Evolutionary conservation across 1,139 yeast species (phyloP), one percentile per base, ranked within the genome.

Genomic region (Williopsis jadinii): DNA sequence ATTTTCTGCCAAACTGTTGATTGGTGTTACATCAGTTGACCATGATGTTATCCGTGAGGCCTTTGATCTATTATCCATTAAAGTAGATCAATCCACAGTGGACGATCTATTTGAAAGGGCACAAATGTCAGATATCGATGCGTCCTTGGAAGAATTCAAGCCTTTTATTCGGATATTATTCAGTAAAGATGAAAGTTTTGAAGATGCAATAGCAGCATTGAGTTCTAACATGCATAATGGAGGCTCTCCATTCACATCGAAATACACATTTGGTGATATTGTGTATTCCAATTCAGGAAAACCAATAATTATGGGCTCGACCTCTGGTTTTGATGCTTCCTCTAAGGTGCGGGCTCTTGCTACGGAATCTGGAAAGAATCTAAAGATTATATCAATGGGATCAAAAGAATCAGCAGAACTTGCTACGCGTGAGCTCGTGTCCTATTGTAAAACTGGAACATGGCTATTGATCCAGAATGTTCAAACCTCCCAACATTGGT

Each of bases 391-490:
- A 30, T 77, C 96, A 0, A 70, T 88, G 75, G 97, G 97, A 0
- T 77, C 95, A 0, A 61, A 61, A 29, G 95, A 87, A 59, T 83
- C 87, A 12, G 60, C 69, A 6, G 71, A 64, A 9, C 62, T 67
- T 35, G 94, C 90, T 0, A 75, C 72, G 33, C 62, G 64, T 37
- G 76, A 77, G 14, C 60, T 88, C n/a, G 59, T 61, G 3, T 58
- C 54, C 10, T 75, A 77, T 0, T 55, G 71, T 1, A 61, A 59
- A 26, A 59, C 58, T 5, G 86, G 84, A 1, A 53, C 61, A 2
- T 87, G 95, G 95, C 59, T 88, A 1, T 53, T 87, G 31, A 61
- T 88, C 36, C 95, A 88, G 56, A 88, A 88, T 53, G 69, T 84
- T 11, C 95, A 88, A 49, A 71, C 83, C 69, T 75, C 95, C 0